Base-by-base conservation (phyloP, 2,329 filamentous ascomycete species). In the Pezicula rhizophila region DNA sequence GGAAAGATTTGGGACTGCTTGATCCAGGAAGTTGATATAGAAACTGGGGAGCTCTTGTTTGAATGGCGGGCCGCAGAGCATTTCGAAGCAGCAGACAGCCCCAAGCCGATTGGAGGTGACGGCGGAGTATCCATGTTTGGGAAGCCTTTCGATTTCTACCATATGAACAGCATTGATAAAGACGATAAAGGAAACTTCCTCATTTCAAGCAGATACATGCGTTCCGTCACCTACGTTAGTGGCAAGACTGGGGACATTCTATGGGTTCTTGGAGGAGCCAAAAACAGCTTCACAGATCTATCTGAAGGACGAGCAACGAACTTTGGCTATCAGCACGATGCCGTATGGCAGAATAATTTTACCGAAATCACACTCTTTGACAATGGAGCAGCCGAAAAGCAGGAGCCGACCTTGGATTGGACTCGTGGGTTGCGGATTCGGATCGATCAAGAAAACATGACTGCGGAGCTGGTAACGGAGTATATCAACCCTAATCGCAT, bases 311-410 rank as follows among this genome's bases (percentile, higher is more conserved):
- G 62, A 11, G 69, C 71, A 47, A 72, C 72, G 51, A 61, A 67
- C 17, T 76, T 75, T 53, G 69, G 68, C 11, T 75, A 70, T 59
- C 73, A 76, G 56, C 73, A 76, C 52, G 67, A 76, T 52, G 72
- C 71, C 0, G 67, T 70, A 7, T 74, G 41, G 31, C 44, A 48
- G 5, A 42, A 46, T 8, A 41, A 49, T 23, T 43, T 39, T 26
- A 48, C 35, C 7, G 43, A 41, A 10, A 46, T 50, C 31, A 50
- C 50, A 7, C 28, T 52, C 10, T 48, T 46, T 17, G 51, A 52
- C 14, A 52, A 52, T 25, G 43, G 42, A n/a, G 38, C 50, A 3
- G 33, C 33, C 10, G 42, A 38, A 14, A 26, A 40, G 10, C 34
- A 43, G 20, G 39, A 37, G 17, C 38, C 26, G 26, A 40, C 28